These are phyloP conservation scores for Monosporozyma unispora DNA, from an alignment of 805 yeast genomes.

Conservation along the genomic window DNA sequence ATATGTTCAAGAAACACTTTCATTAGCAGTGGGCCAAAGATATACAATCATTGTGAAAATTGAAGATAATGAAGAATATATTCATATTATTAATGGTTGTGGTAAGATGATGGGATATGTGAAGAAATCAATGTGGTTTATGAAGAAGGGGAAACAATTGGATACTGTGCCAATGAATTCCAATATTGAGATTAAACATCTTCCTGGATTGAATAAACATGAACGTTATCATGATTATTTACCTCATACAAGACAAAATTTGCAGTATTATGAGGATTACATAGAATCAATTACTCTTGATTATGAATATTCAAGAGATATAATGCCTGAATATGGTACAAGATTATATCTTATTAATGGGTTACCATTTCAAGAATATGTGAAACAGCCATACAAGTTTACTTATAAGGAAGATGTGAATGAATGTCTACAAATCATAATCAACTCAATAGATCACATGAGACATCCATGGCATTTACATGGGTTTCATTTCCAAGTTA, in stretches of 20 bases:
- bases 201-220: conserved; percentile 21
- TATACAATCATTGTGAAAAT: conserved; percentile 54
- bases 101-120: conserved; percentile 44
- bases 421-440: conserved; percentile 48
- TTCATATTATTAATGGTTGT: conserved; percentile 40
- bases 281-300: conserved; percentile 25
- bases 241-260: conserved; percentile 5
- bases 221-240: conserved; percentile 18
- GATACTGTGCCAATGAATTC: background rate
- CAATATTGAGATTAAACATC: conserved; percentile 32
- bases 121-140: conserved; percentile 26
- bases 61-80: conserved; percentile 26
- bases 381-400: conserved; percentile 31
- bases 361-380: conserved; percentile 50
- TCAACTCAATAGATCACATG: conserved; percentile 60
- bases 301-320: conserved; percentile 42
- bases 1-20: conserved; percentile 37
- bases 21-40: conserved; percentile 69
- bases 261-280: conserved; percentile 7
- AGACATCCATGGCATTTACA: conserved; percentile 60
- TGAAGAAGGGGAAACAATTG: conserved; percentile 2
- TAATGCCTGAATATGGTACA: conserved; percentile 31
- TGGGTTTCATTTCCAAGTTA: conserved; percentile 48
- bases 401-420: conserved; percentile 21
- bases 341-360: conserved; percentile 42